A percentile compares a stretch with the other conserved stretches of the same genome.
Conservation (phyloP, 164 flowering plant genomes). For the Warburgia ugandensis region DNA sequence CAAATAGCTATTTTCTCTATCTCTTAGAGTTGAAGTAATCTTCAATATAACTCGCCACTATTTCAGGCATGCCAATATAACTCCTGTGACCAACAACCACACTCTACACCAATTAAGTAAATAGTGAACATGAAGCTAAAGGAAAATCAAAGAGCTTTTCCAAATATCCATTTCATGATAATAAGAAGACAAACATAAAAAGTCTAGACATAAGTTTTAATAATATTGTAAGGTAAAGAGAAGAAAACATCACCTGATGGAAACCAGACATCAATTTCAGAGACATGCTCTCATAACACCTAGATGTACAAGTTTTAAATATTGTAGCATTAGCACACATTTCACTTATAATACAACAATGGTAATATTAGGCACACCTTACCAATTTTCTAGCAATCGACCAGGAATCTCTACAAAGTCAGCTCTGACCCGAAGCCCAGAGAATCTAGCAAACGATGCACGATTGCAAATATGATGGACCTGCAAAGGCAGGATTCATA, state of each 20-base stretch:
- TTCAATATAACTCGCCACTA: too few species aligned
- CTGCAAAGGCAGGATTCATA: slow-evolving; percentile 27
- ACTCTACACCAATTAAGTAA: too few species aligned
- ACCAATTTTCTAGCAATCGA: slow-evolving; percentile 82
- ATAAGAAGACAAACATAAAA: not conserved
- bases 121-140: too few species aligned
- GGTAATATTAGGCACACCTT: slow-evolving; percentile 1
- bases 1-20: too few species aligned
- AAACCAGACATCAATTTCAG: slow-evolving; percentile 87
- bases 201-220: too few species aligned
- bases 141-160: not conserved
- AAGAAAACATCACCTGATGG: slow-evolving; percentile 58
- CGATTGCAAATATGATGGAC: slow-evolving; percentile 88
- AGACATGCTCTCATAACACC: slow-evolving; percentile 77
- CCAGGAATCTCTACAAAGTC: slow-evolving; percentile 93
- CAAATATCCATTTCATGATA: not conserved
- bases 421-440: slow-evolving; percentile 80
- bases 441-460: slow-evolving; percentile 81
- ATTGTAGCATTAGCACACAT: too few species aligned
- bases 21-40: too few species aligned
- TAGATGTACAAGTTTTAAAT: slow-evolving; percentile 19
- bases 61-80: too few species aligned
- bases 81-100: too few species aligned
- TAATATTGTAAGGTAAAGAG: too few species aligned
- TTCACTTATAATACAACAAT: too few species aligned